Base-by-base conservation (phyloP, 768 basidiomycete species). In the Russula griseocarnosa region DNA sequence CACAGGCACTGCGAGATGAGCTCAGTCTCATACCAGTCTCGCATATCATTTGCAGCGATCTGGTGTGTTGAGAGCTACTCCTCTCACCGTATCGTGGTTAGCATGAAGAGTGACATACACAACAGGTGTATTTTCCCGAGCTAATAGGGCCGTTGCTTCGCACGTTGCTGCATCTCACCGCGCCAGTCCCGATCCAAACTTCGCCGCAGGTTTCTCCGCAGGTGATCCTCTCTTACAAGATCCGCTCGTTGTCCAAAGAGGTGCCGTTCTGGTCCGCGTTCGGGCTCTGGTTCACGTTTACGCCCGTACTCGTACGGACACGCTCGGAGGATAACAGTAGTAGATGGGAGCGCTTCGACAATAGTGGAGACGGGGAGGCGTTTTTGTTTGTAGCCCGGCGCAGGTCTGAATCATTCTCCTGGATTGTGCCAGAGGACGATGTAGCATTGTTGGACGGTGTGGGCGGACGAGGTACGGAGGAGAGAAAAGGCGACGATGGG, bases 61-160 rank as follows among this genome's bases (percentile, higher is more conserved):
- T 94, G 60, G 91, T 91, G 90, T 71, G 85, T 80, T 46, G 32
- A 46, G 55, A 47, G 26, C 28, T n/a, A 13, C 28, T 36, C 11
- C n/a, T 14, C 22, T 20, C 36, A 36, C 36, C 36, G 3, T 36
- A 36, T 40, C 18, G n/a, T 24, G 30, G 16, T 44, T n/a, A 32
- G 55, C 55, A 20, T 34, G 30, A 22, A 40, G 44, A 62, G 44
- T 66, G n/a, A 53, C 60, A 5, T 2, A 30, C 30, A 32, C 61
- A 10, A 64, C 67, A 94, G 88, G 83, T 95, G 14, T 95, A 95
- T 74, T 94, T 94, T 70, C 89, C 90, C 0, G 84, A 90, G 62
- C 82, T 95, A 1, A 79, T 92, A 13, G 88, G 85, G 0, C 88
- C 88, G 5, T 81, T 95, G 20, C 76, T 95, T 22, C 83, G 86